phyloP scores from a whole-genome alignment of 78 protist species.

The Isochrysis galbana region DNA sequence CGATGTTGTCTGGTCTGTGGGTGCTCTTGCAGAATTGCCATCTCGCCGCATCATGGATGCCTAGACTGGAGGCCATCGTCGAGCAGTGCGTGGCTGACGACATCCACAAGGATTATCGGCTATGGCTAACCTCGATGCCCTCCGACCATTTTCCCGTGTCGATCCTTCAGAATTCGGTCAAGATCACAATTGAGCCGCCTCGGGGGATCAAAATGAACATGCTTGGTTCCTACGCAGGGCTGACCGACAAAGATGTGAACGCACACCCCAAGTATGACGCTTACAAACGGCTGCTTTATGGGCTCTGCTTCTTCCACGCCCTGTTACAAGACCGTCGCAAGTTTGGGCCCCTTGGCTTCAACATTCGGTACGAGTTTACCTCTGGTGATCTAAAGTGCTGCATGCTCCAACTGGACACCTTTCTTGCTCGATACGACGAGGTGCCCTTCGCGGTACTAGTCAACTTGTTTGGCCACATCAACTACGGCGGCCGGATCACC shows the following conservation, averaged over 20 bases:
- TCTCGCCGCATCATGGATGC: constrained; percentile 79
- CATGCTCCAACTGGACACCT: constrained; percentile 35
- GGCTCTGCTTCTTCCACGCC: constrained; percentile 78
- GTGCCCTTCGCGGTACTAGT: constrained; percentile 60
- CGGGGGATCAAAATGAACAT: constrained; percentile 73
- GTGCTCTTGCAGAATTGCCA: constrained; percentile 90
- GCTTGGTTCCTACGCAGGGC: background rate
- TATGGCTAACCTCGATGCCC: constrained; percentile 80
- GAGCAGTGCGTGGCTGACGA: background rate
- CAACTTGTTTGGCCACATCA: constrained; percentile 57
- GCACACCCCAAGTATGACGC: background rate
- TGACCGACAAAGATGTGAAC: background rate
- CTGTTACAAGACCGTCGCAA: constrained; percentile 70
- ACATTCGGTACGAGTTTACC: constrained; percentile 82
- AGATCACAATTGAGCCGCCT: constrained; percentile 88
- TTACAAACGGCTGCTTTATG: constrained; percentile 53
- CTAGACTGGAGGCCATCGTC: constrained; percentile 54
- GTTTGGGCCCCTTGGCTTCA: constrained; percentile 85
- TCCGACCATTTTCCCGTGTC: constrained; percentile 65
- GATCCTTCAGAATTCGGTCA: constrained; percentile 74
- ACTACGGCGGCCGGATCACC: constrained; percentile 85
- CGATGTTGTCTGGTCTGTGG: constrained; percentile 80
- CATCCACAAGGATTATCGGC: constrained; percentile 71
- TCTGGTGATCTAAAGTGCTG: constrained; percentile 64
- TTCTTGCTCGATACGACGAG: constrained; percentile 34